phyloP scores from a whole-genome alignment of 768 basidiomycete genomes.

The Mycena floridula region DNA sequence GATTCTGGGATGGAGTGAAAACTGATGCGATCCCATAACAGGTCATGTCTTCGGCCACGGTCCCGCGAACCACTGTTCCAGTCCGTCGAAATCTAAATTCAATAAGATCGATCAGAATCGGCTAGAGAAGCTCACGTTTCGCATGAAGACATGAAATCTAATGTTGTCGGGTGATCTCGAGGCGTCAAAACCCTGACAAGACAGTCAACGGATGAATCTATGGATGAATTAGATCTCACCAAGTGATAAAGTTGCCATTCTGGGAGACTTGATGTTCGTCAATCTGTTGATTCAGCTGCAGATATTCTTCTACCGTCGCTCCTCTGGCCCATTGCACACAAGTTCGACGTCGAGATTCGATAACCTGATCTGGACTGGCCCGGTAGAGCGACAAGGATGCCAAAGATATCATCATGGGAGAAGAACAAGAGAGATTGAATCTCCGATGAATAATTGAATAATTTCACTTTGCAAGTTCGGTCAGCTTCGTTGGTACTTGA shows the following conservation, averaged over 20 bases:
- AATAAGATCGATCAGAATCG: background rate
- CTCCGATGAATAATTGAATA: too few species aligned
- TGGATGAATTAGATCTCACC: constrained; percentile 25
- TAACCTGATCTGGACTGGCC: constrained; percentile 41
- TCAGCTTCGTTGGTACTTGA: too few species aligned
- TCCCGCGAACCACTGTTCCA: too few species aligned
- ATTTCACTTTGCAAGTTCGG: too few species aligned
- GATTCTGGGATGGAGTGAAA: constrained; percentile 43
- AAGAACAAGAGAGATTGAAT: too few species aligned
- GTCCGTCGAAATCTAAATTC: too few species aligned
- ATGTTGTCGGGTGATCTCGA: constrained; percentile 38
- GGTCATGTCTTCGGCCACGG: constrained; percentile 29
- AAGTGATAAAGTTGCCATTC: constrained; percentile 42
- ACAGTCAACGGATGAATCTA: background rate
- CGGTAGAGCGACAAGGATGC: constrained; percentile 35
- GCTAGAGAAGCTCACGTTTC: constrained; percentile 42
- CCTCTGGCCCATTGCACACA: constrained; percentile 37
- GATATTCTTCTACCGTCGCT: constrained; percentile 38
- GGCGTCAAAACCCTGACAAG: constrained; percentile 50
- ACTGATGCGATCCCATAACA: constrained; percentile 57
- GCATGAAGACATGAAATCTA: constrained; percentile 55
- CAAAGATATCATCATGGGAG: constrained; percentile 10
- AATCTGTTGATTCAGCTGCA: constrained; percentile 32
- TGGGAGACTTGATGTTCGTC: constrained; percentile 36
- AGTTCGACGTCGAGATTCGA: constrained; percentile 33